Base-by-base conservation (phyloP, 2,329 filamentous ascomycete genomes). In the Claviceps monticola region DNA sequence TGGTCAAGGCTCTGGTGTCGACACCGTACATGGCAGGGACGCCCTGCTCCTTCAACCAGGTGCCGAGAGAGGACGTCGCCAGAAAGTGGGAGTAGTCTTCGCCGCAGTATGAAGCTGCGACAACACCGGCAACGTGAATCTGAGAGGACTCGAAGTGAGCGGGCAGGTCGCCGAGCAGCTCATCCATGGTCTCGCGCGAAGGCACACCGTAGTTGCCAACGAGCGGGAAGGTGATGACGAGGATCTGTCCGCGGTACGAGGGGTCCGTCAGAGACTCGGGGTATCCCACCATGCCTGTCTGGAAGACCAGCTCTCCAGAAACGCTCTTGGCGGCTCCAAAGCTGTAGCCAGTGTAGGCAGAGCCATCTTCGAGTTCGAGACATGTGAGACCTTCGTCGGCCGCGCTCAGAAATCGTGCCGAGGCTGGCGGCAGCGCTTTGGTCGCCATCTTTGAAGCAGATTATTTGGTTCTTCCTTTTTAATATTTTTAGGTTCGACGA, bases 171-270 rank as follows among this genome's bases (percentile, higher is more conserved):
- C 83, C 80, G 49, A 96, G 80, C 51, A 97, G 76, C 65, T 88
- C 81, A 67, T 97, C 91, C 71, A 88, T 78, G 51, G 83, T 80
- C 57, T 95, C 86, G 59, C 90, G 79, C 48, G 88, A 88, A 51
- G 93, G 93, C 29, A 97, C 93, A 67, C 91, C 93, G 67, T 98
- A 98, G 79, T 98, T 98, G 66, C 93, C 93, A 64, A 98, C 96
- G 60, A 98, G 74, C 38, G 93, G 93, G 69, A 96, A 90, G 59
- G 93, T 98, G 76, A 97, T 96, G 70, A 97, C 91, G 61, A 98
- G 78, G 60, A 98, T 97, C 75, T 98, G 93, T 59, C 93, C 86
- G 59, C 86, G 84, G 71, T 93, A 91, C 48, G 87, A 91, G 59
- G 87, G 87, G 65, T 93, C 87, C 55, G 87, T 91, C 61, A 93